Percentiles rank a stretch among this genome's conserved stretches.
Conservation (phyloP, 345 rosid genomes). For the Sonneratia alba region DNA sequence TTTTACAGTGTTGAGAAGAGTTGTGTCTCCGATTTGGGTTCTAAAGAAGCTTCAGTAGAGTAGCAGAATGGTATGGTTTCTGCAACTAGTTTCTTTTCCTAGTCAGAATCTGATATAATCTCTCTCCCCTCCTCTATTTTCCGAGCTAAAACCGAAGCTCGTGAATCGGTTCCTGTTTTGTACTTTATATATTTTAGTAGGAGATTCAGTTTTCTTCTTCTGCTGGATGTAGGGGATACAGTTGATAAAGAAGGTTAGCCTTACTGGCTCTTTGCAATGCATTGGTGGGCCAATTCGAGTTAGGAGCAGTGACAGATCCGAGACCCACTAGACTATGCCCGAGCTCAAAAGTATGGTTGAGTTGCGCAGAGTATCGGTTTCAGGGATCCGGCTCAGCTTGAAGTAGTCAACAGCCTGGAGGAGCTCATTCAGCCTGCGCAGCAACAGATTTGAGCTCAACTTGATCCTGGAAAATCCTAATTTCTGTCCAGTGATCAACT, state of each 20-base stretch:
- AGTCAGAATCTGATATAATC: not conserved
- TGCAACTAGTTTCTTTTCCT: not conserved
- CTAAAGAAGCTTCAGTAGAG: not conserved
- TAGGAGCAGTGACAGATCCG: not conserved
- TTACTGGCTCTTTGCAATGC: not conserved
- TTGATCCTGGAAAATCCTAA: too few relatives aligned
- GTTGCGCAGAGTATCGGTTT: too few relatives aligned
- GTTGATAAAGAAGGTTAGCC: not conserved
- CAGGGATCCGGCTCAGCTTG: too few relatives aligned
- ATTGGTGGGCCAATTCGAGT: not conserved
- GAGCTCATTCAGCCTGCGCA: too few relatives aligned
- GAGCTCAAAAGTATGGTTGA: too few relatives aligned
- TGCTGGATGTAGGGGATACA: not conserved
- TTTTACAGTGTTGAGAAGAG: not conserved
- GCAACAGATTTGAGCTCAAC: too few relatives aligned
- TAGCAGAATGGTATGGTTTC: not conserved
- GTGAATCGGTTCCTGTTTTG: not conserved
- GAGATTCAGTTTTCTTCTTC: not conserved
- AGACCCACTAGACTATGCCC: not conserved
- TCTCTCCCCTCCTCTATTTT: not conserved
- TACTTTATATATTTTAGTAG: not conserved
- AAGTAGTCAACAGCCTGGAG: too few relatives aligned
- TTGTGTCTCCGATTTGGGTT: not conserved
- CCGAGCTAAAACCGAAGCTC: not conserved
- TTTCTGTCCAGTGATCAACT: too few relatives aligned